Evolutionary conservation across 1,284 basidiomycete species (phyloP), one percentile per base, ranked within the genome.

Genomic region (Mycena sp.): DNA sequence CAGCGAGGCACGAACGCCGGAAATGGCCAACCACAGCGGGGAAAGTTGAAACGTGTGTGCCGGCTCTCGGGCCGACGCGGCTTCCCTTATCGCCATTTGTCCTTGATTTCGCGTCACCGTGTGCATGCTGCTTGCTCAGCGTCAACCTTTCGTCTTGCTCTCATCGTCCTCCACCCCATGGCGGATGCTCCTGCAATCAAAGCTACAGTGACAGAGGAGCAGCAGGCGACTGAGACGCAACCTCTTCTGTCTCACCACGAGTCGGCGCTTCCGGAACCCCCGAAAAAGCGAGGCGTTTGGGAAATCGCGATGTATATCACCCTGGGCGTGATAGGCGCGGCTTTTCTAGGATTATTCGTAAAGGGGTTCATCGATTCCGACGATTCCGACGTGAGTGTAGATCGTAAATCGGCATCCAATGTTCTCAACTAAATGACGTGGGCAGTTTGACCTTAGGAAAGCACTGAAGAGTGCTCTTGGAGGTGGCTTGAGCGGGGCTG

Each of bases 401-500:
- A 16, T 12, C 14, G 35, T 14, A 26, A 58, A 4, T 17, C 6
- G 26, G 19, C 29, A 23, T 17, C 9, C 14, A 9, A 23, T 6
- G 6, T 46, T 48, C 14, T 40, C 17, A 10, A 35, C 26, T 46
- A 26, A n/a, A 26, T 32, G n/a, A 41, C 12, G 21, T 41, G n/a
- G n/a, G n/a, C n/a, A 95, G 87, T 95, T 96, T 70, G 93, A 96
- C 73, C 78, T 92, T 10, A 79, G 80, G 32, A 84, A 85, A 25
- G 92, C 95, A 0, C 77, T 95, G 68, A 91, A 87, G 78, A 86
- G 82, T 48, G 95, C 95, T 6, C 81, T 93, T 0, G 94, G 95
- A 9, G 94, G 95, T 32, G 94, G 94, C 2, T 75, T 95, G 49
- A 93, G 92, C 65, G 94, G 94, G 58, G 94, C 94, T 28, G 91